A percentile compares a stretch with the other conserved stretches of the same genome.
phyloP scores from a whole-genome alignment of 257 asterid species.

The Plantago major region DNA sequence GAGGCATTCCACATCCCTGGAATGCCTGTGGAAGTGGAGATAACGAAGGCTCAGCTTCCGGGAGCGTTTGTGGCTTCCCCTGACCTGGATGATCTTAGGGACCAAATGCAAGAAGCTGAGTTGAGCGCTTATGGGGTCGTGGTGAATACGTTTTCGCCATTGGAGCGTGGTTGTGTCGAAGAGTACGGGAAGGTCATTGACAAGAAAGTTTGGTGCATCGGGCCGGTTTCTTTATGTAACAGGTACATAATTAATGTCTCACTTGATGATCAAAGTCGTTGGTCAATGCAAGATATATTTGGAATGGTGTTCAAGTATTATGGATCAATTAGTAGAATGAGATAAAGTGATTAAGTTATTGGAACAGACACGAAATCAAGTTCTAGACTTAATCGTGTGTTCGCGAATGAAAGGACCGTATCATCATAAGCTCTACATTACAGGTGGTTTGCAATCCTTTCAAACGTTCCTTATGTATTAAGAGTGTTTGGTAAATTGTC shows the following conservation, averaged over 20 bases:
- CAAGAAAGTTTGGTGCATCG: constrained; percentile 74
- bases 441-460: no score
- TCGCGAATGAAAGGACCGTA: no score
- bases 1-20: constrained; percentile 57
- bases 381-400: no score
- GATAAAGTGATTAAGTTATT: no score
- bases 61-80: constrained; percentile 58
- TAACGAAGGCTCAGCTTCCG: constrained; percentile 50
- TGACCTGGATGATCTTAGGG: constrained; percentile 56
- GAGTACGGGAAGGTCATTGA: constrained; percentile 40
- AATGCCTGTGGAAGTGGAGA: constrained; percentile 41
- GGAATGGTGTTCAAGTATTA: no score
- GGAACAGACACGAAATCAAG: no score
- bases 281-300: no score
- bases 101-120: constrained; percentile 66
- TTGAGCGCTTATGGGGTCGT: constrained; percentile 56
- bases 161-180: constrained; percentile 56
- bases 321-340: no score
- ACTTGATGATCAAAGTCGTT: no score
- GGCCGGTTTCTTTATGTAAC: constrained; percentile 68
- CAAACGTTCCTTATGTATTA: no score
- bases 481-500: no score
- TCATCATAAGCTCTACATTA: no score
- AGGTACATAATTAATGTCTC: not conserved
- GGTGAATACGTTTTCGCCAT: constrained; percentile 48